Percentiles rank a stretch among this genome's conserved stretches.
phyloP scores from a whole-genome alignment of 768 basidiomycete species.

The Tulasnella sp. region DNA sequence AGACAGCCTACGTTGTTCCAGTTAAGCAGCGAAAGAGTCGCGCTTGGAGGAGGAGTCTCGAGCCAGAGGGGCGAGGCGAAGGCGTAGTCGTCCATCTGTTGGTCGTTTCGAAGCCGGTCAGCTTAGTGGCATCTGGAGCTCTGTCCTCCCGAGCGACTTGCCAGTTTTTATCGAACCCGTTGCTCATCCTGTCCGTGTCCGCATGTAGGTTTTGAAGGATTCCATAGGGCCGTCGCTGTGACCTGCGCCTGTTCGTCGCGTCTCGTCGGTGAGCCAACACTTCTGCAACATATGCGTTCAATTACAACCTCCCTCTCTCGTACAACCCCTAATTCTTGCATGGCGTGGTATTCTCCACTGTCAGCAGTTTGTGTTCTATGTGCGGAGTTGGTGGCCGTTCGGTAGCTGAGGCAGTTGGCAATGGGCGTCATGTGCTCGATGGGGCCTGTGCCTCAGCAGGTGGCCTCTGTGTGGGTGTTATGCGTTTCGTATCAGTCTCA shows the following conservation, averaged over 20 bases:
- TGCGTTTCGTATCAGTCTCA: not conserved
- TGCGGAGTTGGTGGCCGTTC: conserved; percentile 51
- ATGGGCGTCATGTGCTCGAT: too few species aligned
- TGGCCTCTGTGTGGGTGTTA: not conserved
- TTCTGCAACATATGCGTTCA: conserved; percentile 68
- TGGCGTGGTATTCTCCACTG: conserved; percentile 57
- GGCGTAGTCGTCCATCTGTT: not conserved
- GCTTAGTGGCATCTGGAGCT: conserved; percentile 32
- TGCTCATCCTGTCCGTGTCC: conserved; percentile 18
- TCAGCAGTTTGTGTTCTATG: conserved; percentile 65
- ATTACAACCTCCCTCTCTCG: conserved; percentile 58
- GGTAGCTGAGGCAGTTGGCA: too few species aligned
- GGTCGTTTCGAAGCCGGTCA: not conserved
- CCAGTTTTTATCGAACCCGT: conserved; percentile 54
- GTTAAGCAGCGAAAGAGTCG: conserved; percentile 26
- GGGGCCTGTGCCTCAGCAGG: too few species aligned
- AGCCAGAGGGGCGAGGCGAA: not conserved
- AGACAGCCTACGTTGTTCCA: conserved; percentile 28
- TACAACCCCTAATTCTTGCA: conserved; percentile 62
- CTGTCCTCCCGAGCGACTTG: conserved; percentile 63
- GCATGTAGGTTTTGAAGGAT: conserved; percentile 40
- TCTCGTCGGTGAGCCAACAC: too few species aligned
- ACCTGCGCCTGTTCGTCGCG: too few species aligned
- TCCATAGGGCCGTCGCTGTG: conserved; percentile 47
- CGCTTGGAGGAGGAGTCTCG: conserved; percentile 4